phyloP scores from a whole-genome alignment of 495 filamentous ascomycete genomes.

The Podospora sp. region DNA sequence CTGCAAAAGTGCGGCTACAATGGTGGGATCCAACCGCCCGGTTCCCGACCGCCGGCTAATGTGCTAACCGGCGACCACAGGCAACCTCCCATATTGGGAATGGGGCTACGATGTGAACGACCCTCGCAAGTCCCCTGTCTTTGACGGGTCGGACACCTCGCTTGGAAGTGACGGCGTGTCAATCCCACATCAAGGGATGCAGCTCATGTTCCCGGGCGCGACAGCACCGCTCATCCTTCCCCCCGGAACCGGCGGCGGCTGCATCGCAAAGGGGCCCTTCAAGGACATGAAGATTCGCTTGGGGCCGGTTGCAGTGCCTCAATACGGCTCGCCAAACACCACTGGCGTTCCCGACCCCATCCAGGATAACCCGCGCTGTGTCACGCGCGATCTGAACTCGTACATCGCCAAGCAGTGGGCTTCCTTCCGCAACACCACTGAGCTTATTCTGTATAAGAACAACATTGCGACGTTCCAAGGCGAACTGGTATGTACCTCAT shows the following conservation, averaged over 20 bases:
- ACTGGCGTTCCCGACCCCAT: conserved; percentile 24
- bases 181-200: conserved; percentile 36
- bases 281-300: conserved; percentile 51
- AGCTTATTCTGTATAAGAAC: conserved; percentile 44
- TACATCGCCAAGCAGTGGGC: conserved; percentile 43
- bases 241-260: conserved; percentile 64
- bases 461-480: conserved; percentile 57
- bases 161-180: conserved; percentile 62
- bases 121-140: conserved; percentile 58
- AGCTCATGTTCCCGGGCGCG: conserved; percentile 15
- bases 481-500: conserved; percentile 32
- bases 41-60: background rate
- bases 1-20: conserved; percentile 72
- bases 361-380: conserved; percentile 62
- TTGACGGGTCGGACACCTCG: conserved; percentile 62
- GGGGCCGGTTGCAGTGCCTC: conserved; percentile 50
- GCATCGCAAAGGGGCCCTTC: conserved; percentile 64
- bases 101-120: conserved; percentile 57
- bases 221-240: conserved; percentile 34
- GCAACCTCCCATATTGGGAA: conserved; percentile 60
- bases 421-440: conserved; percentile 45
- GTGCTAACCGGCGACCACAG: conserved; percentile 10
- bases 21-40: conserved; percentile 34
- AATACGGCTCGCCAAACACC: conserved; percentile 32
- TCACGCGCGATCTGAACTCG: conserved; percentile 65